These are phyloP conservation scores for Asparagopsis taxiformis DNA, from an alignment of 31 red algal species.

Conservation along the genomic window DNA sequence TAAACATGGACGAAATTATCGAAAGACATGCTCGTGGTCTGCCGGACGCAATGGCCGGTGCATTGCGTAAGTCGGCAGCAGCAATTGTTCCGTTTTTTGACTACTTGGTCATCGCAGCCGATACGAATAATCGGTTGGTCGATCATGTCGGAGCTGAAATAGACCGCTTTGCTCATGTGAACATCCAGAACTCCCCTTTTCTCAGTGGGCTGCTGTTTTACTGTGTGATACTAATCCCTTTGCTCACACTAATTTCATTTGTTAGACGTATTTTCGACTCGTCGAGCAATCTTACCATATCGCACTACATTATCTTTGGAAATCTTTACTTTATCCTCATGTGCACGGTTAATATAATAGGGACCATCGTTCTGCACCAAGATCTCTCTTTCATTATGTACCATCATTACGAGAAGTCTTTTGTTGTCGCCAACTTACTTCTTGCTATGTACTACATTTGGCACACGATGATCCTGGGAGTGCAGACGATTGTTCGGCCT, in stretches of 20 bases:
- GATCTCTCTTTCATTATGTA: slow-evolving; percentile 34
- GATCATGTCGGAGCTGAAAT: slow-evolving; percentile 79
- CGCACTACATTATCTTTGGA: slow-evolving; percentile 48
- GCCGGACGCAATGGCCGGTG: slow-evolving; percentile 73
- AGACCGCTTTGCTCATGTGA: slow-evolving; percentile 67
- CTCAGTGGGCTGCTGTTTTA: slow-evolving; percentile 70
- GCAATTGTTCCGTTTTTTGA: slow-evolving; percentile 69
- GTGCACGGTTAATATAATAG: slow-evolving; percentile 17
- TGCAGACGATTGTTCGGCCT: slow-evolving; percentile 38
- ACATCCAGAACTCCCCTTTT: slow-evolving; percentile 65
- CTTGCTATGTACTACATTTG: slow-evolving; percentile 58
- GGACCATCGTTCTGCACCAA: slow-evolving; percentile 26
- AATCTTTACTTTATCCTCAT: slow-evolving; percentile 67
- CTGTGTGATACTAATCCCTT: slow-evolving; percentile 57
- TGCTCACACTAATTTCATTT: slow-evolving; percentile 45
- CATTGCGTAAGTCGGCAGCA: slow-evolving; percentile 52
- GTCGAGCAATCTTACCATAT: slow-evolving; percentile 60
- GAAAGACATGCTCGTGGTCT: slow-evolving; percentile 51
- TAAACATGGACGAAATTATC: slow-evolving; percentile 54
- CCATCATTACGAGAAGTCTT: slow-evolving; percentile 31
- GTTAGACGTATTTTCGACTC: slow-evolving; percentile 45
- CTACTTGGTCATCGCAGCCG: slow-evolving; percentile 65
- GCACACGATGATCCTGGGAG: slow-evolving; percentile 58
- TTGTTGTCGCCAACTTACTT: slow-evolving; percentile 41
- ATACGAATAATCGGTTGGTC: slow-evolving; percentile 78